Conservation (phyloP, 169 alveolate genomes). For the Eimeria maxima region DNA sequence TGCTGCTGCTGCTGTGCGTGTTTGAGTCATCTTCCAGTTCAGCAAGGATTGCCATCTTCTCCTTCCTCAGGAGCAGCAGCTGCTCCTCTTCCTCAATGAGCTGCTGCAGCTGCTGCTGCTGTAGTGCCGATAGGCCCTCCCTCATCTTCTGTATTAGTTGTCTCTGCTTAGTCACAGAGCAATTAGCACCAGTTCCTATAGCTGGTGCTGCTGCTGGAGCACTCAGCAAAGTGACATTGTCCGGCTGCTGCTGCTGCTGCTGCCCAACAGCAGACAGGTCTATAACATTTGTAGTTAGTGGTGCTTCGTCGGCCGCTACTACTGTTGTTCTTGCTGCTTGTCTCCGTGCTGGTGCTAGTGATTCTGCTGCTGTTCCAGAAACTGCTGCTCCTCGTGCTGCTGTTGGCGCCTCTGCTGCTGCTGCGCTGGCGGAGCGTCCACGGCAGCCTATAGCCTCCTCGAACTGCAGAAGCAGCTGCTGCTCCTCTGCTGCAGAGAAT, state of each 20-base stretch:
- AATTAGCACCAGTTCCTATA: not conserved
- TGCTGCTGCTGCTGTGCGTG: conserved; percentile 18
- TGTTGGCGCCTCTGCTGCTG: conserved; percentile 25
- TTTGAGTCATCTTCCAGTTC: not conserved
- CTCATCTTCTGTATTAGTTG: conserved; percentile 2
- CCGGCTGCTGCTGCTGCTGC: conserved; percentile 22
- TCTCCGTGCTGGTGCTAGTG: not conserved
- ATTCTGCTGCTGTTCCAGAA: not conserved
- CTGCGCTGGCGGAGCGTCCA: not conserved
- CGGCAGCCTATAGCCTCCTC: conserved; percentile 30
- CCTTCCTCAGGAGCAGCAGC: not conserved
- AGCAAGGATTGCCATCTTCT: conserved; percentile 39
- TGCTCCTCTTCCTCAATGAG: conserved; percentile 60
- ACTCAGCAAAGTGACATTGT: not conserved
- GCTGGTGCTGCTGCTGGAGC: conserved; percentile 24
- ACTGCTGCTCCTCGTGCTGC: not conserved
- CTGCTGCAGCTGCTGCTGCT: conserved; percentile 70
- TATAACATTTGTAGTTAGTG: not conserved
- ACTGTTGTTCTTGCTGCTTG: not conserved
- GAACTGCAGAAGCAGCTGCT: conserved; percentile 67
- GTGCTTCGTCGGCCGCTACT: not conserved
- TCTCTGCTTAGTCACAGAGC: not conserved
- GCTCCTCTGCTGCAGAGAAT: conserved; percentile 69
- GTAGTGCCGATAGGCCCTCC: conserved; percentile 44
- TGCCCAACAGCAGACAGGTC: not conserved